Evolutionary conservation across 306 rosid genomes (phyloP).

Genomic region (Cucurbita maxima): DNA sequence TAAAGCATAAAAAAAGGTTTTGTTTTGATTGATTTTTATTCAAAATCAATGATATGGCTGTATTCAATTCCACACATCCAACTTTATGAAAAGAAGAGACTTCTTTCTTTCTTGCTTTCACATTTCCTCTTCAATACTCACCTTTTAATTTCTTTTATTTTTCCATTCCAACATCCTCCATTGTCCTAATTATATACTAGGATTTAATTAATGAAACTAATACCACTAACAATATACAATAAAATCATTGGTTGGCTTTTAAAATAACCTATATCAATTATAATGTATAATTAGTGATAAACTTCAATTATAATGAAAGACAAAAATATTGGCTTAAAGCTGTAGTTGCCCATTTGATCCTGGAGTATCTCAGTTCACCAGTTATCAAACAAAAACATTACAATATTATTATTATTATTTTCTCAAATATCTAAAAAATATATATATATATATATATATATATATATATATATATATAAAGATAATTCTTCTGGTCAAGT

Average conservation of each 20-base stretch:
- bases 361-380: not conserved
- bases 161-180: not conserved
- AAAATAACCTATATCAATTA: no score
- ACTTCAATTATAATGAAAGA: no score
- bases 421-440: not conserved
- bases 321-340: not conserved
- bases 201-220: no score
- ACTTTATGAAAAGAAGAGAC: slow-evolving; percentile 4
- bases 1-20: not conserved
- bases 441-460: no score
- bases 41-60: not conserved
- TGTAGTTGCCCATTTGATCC: not conserved
- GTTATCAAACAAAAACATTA: not conserved
- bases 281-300: no score
- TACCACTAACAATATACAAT: not conserved
- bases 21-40: not conserved
- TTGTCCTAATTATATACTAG: no score
- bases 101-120: not conserved
- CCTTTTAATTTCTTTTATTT: not conserved
- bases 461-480: no score
- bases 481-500: not conserved
- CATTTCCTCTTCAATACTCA: not conserved
- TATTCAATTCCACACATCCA: not conserved
- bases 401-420: not conserved
- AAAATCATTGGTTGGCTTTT: no score